Percentiles rank a stretch among this genome's conserved stretches.
phyloP scores from a whole-genome alignment of 169 alveolate genomes.

The Cryptosporidium muris region DNA sequence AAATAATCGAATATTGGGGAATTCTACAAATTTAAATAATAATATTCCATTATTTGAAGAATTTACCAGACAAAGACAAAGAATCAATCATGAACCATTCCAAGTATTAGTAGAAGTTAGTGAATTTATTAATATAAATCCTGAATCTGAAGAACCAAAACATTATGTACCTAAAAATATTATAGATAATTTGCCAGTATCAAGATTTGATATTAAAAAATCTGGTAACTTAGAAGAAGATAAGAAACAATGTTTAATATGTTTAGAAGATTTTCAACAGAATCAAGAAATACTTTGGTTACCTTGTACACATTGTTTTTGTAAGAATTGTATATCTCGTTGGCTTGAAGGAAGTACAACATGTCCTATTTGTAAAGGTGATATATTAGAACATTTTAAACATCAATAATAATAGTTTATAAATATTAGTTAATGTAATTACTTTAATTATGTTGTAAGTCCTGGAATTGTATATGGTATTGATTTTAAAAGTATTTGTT shows the following conservation, averaged over 20 bases:
- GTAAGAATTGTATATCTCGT: slow-evolving; percentile 75
- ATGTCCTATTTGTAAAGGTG: slow-evolving; percentile 80
- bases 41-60: too few species aligned
- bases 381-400: slow-evolving; percentile 70
- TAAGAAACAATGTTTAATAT: slow-evolving; percentile 74
- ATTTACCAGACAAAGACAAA: too few species aligned
- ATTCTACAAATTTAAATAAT: too few species aligned
- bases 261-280: slow-evolving; percentile 75
- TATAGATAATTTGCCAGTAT: slow-evolving; percentile 41
- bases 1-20: too few species aligned
- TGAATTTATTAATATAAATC: neutral
- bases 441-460: neutral
- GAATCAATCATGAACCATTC: too few species aligned
- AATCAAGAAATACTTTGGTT: slow-evolving; percentile 74
- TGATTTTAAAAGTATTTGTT: neutral
- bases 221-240: slow-evolving; percentile 64
- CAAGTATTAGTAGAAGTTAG: neutral
- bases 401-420: neutral
- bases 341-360: slow-evolving; percentile 76
- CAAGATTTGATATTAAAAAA: slow-evolving; percentile 19
- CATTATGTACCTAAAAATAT: slow-evolving; percentile 14
- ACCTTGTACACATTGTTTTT: slow-evolving; percentile 78
- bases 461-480: neutral
- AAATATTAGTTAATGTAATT: neutral
- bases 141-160: neutral